phyloP scores from a whole-genome alignment of 345 rosid genomes.

The Geranium rotundifolium region DNA sequence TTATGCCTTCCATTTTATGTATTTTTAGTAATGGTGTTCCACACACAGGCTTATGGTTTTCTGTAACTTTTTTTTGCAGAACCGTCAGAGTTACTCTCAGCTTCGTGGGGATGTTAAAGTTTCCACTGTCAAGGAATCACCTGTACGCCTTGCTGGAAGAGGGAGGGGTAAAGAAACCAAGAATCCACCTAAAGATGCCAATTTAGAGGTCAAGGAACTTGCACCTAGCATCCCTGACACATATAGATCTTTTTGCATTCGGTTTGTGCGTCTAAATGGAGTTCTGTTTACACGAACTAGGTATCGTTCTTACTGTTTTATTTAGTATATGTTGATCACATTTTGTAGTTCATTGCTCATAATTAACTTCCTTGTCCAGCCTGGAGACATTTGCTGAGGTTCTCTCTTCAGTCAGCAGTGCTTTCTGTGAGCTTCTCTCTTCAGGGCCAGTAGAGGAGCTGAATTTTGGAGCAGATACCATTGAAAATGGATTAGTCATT shows the following conservation, averaged over 20 bases:
- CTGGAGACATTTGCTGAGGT: slow-evolving; percentile 83
- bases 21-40: no score
- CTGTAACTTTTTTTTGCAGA: slow-evolving; percentile 25
- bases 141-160: slow-evolving; percentile 29
- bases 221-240: neutral
- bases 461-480: slow-evolving; percentile 56
- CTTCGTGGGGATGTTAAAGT: slow-evolving; percentile 34
- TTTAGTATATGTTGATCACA: slow-evolving; percentile 2
- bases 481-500: slow-evolving; percentile 55
- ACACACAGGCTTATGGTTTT: neutral
- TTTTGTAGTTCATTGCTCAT: neutral
- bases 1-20: no score
- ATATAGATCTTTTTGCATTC: neutral
- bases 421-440: slow-evolving; percentile 56
- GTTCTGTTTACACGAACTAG: slow-evolving; percentile 49
- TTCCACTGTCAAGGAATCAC: slow-evolving; percentile 28
- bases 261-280: neutral
- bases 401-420: slow-evolving; percentile 48
- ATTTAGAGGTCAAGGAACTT: neutral
- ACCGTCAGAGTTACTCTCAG: slow-evolving; percentile 60
- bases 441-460: slow-evolving; percentile 48
- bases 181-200: slow-evolving; percentile 30
- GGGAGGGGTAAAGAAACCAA: slow-evolving; percentile 55
- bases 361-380: slow-evolving; percentile 30
- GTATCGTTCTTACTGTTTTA: slow-evolving; percentile 21